phyloP scores from a whole-genome alignment of 2,329 filamentous ascomycete genomes.

The Trichoderma sp. region DNA sequence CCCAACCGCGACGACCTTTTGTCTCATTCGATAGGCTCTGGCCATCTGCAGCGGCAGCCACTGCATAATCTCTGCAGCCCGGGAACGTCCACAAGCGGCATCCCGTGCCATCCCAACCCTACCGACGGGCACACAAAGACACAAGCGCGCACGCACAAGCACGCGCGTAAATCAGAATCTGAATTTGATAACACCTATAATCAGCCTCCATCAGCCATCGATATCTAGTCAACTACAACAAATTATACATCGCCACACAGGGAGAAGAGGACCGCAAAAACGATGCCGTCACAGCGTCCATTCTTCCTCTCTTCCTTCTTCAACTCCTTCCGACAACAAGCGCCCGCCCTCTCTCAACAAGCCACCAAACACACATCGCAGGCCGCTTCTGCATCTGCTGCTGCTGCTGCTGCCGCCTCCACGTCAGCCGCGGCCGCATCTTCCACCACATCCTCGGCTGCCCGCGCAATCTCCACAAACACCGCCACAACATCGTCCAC shows the following conservation, averaged over 20 bases:
- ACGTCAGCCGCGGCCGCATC: slow-evolving; percentile 33
- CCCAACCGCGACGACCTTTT: slow-evolving; percentile 12
- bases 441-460: slow-evolving; percentile 29
- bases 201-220: neutral
- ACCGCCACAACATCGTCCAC: slow-evolving; percentile 31
- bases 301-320: slow-evolving; percentile 60
- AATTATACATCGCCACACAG: neutral
- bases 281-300: slow-evolving; percentile 56
- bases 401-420: slow-evolving; percentile 29
- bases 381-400: slow-evolving; percentile 31
- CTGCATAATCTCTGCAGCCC: slow-evolving; percentile 15
- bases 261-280: neutral
- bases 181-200: neutral
- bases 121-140: slow-evolving; percentile 6
- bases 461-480: slow-evolving; percentile 31
- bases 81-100: neutral
- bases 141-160: neutral
- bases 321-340: slow-evolving; percentile 55
- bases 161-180: neutral
- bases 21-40: neutral
- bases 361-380: slow-evolving; percentile 40
- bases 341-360: slow-evolving; percentile 41
- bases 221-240: neutral
- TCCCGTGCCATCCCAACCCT: neutral
- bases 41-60: slow-evolving; percentile 5